Evolutionary conservation across 1,284 basidiomycete genomes (phyloP), one percentile per base, ranked within the genome.

Genomic region (Heterobasidion occidentale): DNA sequence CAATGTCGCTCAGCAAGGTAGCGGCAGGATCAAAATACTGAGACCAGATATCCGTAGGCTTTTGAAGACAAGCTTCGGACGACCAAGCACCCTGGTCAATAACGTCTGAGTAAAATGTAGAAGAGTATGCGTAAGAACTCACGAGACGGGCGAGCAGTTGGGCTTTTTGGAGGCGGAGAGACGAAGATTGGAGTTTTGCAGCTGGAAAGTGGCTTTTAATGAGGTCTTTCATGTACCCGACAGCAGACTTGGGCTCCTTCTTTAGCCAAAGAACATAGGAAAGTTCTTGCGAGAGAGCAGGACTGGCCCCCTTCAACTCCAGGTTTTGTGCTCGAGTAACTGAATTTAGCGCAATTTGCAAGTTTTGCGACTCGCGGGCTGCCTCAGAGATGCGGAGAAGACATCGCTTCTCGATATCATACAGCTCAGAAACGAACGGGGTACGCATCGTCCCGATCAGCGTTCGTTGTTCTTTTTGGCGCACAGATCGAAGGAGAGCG

Each of bases 191-290:
- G 53, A 63, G 57, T 36, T 58, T 50, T 17, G 54, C 54, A 19
- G 58, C 53, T 19, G 42, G 54, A 36, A 49, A 62, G 38, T 60
- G 63, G 55, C 15, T 62, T 45, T 58, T 55, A 17, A 81, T 56
- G 12, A 88, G 70, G 38, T 76, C 75, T 55, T 78, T 78, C 56
- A 96, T 74, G 57, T 83, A 86, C 62, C 90, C 81, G 38, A 96
- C 86, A 0, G 96, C 95, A 1, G 89, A 73, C 55, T 84, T 83
- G 63, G 92, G 90, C 66, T 98, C 94, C 42, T 84, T 83, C 63
- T 92, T 88, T 5, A 82, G 72, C 94, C 96, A 98, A 11, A 98
- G 78, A 7, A 98, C 93, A 56, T 88, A 83, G 2, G 95, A 88
- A 62, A 93, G 93, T 68, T 98, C 94, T 64, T 85, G 77, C 1